Evolutionary conservation across 768 basidiomycete species (phyloP).

Genomic region (Tephrocybe sp.): DNA sequence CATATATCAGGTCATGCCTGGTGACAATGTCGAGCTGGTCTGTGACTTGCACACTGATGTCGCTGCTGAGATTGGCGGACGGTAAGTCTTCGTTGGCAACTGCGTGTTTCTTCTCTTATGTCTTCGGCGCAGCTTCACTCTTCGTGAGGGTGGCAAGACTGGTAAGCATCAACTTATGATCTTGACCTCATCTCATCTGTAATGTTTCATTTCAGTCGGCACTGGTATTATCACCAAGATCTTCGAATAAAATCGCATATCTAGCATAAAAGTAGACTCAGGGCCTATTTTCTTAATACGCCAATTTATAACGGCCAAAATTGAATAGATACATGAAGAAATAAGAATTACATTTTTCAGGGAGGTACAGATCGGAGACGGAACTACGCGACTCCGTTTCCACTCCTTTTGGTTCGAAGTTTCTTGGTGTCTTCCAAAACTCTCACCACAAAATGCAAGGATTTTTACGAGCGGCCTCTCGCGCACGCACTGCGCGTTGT

Average conservation of each 20-base stretch:
- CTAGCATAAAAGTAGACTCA: conserved; percentile 15
- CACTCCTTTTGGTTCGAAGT: too few species aligned
- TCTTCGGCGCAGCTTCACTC: conserved; percentile 59
- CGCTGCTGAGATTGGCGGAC: conserved; percentile 83
- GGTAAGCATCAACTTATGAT: conserved; percentile 43
- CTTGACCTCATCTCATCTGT: background rate
- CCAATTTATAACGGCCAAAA: background rate
- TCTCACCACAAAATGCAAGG: conserved; percentile 34
- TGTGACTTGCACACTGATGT: conserved; percentile 82
- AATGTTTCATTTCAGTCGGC: conserved; percentile 54
- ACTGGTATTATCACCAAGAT: conserved; percentile 94
- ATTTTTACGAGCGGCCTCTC: conserved; percentile 31
- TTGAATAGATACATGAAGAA: background rate
- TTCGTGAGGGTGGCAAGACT: conserved; percentile 93
- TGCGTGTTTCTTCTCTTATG: conserved; percentile 6
- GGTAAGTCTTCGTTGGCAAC: conserved; percentile 36
- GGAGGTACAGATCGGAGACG: conserved; percentile 3
- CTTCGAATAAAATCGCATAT: conserved; percentile 34
- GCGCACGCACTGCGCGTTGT: conserved; percentile 21
- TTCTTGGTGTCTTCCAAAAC: too few species aligned
- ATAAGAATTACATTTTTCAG: background rate
- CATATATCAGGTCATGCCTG: conserved; percentile 79
- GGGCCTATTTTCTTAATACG: conserved; percentile 6
- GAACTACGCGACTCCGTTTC: background rate
- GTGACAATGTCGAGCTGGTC: conserved; percentile 94